phyloP scores from a whole-genome alignment of 306 rosid genomes.

The Fagus sylvatica region DNA sequence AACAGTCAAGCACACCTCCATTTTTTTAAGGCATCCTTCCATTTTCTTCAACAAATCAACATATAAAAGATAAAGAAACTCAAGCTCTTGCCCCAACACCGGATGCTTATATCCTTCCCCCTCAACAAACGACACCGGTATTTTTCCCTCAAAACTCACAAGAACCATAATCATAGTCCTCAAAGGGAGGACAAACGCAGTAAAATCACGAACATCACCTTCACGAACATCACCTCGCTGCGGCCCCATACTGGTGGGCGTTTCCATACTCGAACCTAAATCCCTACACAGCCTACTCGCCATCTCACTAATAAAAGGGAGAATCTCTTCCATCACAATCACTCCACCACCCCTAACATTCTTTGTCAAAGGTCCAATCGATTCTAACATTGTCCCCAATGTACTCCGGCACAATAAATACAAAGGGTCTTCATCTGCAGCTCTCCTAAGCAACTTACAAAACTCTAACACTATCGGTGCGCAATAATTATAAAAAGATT shows the following conservation, averaged over 20 bases:
- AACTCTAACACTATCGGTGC: constrained; percentile 54
- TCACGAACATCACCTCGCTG: constrained; percentile 45
- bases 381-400: constrained; percentile 44
- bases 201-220: constrained; percentile 52
- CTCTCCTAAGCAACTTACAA: constrained; percentile 57
- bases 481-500: constrained; percentile 35
- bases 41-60: constrained; percentile 44
- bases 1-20: constrained; percentile 46
- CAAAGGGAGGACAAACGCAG: constrained; percentile 42
- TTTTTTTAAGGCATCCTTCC: constrained; percentile 45
- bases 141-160: constrained; percentile 20
- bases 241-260: constrained; percentile 44
- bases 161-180: constrained; percentile 22
- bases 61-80: constrained; percentile 37
- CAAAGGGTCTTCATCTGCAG: constrained; percentile 46
- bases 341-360: constrained; percentile 12
- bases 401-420: constrained; percentile 52
- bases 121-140: constrained; percentile 1
- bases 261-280: constrained; percentile 48
- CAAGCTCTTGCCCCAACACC: constrained; percentile 38
- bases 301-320: constrained; percentile 54
- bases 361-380: constrained; percentile 3
- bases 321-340: constrained; percentile 44
- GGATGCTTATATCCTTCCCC: constrained; percentile 28
- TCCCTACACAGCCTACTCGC: constrained; percentile 39